These are phyloP conservation scores for Saccharomyces hybrid DNA, from an alignment of 1,139 yeast species.

Conservation along the genomic window DNA sequence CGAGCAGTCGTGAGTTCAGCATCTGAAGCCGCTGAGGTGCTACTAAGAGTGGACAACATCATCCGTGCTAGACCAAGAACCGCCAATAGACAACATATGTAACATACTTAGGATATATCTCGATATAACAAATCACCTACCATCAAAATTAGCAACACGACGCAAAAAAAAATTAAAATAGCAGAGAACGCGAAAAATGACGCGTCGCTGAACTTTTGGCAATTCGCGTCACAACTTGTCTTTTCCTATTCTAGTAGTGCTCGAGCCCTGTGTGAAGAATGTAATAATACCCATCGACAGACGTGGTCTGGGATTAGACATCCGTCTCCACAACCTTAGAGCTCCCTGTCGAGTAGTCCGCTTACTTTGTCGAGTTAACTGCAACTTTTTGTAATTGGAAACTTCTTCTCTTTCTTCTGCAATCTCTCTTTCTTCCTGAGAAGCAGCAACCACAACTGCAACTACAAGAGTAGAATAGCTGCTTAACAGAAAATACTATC, in stretches of 20 bases:
- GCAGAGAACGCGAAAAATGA: not conserved
- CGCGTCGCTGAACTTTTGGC: not conserved
- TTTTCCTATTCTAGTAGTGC: not conserved
- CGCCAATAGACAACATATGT: constrained; percentile 58
- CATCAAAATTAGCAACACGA: not conserved
- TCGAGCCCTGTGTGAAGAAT: not conserved
- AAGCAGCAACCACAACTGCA: not conserved
- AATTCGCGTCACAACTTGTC: not conserved
- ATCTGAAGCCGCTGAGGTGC: constrained; percentile 93
- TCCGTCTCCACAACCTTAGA: not conserved
- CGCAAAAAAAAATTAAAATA: not conserved
- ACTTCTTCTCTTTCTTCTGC: not conserved
- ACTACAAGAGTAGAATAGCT: not conserved
- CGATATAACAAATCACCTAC: not conserved
- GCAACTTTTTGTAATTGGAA: not conserved
- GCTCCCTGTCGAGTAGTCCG: not conserved
- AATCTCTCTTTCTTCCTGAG: not conserved
- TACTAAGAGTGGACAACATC: constrained; percentile 89
- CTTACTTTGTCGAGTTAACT: not conserved
- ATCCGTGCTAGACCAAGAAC: constrained; percentile 96
- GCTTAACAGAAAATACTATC: not conserved
- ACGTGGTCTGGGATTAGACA: not conserved
- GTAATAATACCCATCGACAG: not conserved
- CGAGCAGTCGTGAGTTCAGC: constrained; percentile 94
- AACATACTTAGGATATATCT: constrained; percentile 8